Evolutionary conservation across 129 eudicot species (phyloP).

Genomic region (Helichrysum umbraculigerum): DNA sequence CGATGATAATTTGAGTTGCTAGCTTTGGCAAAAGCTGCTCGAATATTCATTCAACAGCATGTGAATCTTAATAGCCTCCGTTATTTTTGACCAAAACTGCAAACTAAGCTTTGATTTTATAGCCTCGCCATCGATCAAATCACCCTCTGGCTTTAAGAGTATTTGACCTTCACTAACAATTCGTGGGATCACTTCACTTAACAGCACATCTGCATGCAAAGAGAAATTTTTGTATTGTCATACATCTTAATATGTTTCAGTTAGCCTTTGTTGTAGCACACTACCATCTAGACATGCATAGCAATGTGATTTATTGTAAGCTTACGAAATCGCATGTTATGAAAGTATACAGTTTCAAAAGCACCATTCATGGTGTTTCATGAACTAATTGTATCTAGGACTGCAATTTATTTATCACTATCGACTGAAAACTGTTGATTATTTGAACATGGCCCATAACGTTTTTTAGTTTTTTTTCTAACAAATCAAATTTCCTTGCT

Average conservation of each 20-base stretch:
- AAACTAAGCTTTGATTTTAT: slow-evolving; percentile 48
- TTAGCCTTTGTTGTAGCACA: neutral
- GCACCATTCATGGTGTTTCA: slow-evolving; percentile 1
- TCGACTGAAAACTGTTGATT: neutral
- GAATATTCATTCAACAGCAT: slow-evolving; percentile 81
- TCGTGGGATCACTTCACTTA: slow-evolving; percentile 60
- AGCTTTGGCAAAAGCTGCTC: slow-evolving; percentile 76
- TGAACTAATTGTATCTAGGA: neutral
- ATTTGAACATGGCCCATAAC: neutral
- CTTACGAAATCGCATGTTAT: neutral
- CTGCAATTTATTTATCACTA: neutral
- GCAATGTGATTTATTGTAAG: neutral
- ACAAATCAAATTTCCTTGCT: neutral
- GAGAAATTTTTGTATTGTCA: neutral
- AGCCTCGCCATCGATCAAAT: slow-evolving; percentile 34
- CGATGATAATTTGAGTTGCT: slow-evolving; percentile 54
- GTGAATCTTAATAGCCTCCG: slow-evolving; percentile 73
- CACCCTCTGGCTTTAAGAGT: slow-evolving; percentile 40
- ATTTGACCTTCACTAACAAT: slow-evolving; percentile 50
- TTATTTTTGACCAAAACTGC: slow-evolving; percentile 69
- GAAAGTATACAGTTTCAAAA: neutral
- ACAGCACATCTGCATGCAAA: slow-evolving; percentile 65
- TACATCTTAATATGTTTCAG: neutral
- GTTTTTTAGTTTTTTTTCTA: neutral
- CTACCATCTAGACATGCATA: neutral